Conservation (phyloP, 345 rosid genomes). For the Populus ilicifolia region DNA sequence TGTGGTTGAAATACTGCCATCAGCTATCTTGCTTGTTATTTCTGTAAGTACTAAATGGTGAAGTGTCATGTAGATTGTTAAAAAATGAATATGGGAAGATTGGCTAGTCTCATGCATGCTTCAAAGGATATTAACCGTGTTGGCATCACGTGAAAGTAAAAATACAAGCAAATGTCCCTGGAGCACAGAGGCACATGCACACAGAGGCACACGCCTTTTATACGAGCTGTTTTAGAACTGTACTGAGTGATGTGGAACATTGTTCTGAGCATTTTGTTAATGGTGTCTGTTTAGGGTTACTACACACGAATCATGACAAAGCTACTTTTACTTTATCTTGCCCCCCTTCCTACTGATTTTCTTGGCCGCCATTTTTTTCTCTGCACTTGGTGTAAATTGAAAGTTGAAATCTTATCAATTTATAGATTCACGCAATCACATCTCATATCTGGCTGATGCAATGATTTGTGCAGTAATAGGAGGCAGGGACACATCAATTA, state of each 20-base stretch:
- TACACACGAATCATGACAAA: not conserved
- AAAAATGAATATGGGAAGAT: slow-evolving; percentile 1
- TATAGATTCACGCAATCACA: not conserved
- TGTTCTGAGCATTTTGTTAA: not conserved
- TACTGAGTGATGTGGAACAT: not conserved
- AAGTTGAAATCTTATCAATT: not conserved
- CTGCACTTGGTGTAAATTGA: not conserved
- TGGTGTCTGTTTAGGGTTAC: not conserved
- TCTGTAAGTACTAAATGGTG: not conserved
- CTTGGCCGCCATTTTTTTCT: not conserved
- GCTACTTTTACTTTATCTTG: not conserved
- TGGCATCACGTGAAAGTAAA: not conserved
- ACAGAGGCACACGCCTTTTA: too few species aligned
- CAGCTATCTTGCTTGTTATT: not conserved
- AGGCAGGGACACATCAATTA: slow-evolving; percentile 90
- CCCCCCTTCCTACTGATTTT: not conserved
- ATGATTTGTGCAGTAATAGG: slow-evolving; percentile 65
- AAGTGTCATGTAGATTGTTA: not conserved
- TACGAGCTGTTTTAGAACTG: not conserved
- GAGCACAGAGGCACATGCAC: not conserved
- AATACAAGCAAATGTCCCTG: not conserved
- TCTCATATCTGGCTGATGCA: slow-evolving; percentile 14
- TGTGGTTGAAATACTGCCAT: not conserved
- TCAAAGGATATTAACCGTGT: not conserved
- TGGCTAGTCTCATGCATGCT: not conserved